phyloP scores from a whole-genome alignment of 495 filamentous ascomycete genomes.

The Penicillium silybi region DNA sequence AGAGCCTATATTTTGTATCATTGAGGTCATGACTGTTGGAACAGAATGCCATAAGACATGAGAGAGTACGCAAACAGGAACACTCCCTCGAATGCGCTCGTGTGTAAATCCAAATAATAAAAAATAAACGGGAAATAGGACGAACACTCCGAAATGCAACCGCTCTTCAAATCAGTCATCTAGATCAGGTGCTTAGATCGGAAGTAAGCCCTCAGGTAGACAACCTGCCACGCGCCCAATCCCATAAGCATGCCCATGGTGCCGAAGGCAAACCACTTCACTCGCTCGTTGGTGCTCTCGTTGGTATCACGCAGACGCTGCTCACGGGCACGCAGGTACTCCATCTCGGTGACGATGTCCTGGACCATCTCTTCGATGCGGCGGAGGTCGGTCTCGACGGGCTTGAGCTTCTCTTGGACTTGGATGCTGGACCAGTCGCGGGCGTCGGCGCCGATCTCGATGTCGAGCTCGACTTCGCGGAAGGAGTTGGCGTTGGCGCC shows the following conservation, averaged over 20 bases:
- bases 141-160: constrained; percentile 15
- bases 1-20: constrained; percentile 35
- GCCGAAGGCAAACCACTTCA: constrained; percentile 96
- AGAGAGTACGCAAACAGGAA: constrained; percentile 26
- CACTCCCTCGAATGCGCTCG: constrained; percentile 20
- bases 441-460: constrained; percentile 97
- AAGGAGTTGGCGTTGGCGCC: constrained; percentile 50
- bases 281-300: constrained; percentile 97
- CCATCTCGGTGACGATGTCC: constrained; percentile 83
- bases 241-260: constrained; percentile 92
- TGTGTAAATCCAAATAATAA: constrained; percentile 7
- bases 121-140: constrained; percentile 7
- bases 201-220: constrained; percentile 97
- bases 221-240: constrained; percentile 93
- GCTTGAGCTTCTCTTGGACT: constrained; percentile 95
- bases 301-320: constrained; percentile 97
- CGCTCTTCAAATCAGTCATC: neutral
- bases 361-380: constrained; percentile 83
- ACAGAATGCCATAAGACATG: constrained; percentile 35
- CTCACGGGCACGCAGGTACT: constrained; percentile 85
- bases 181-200: constrained; percentile 91
- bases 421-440: constrained; percentile 98
- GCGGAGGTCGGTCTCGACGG: constrained; percentile 90
- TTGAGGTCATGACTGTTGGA: constrained; percentile 39
- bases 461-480: constrained; percentile 89